Evolutionary conservation across 257 asterid species (phyloP), one percentile per base, ranked within the genome.

Genomic region (Solanum clarkiae): DNA sequence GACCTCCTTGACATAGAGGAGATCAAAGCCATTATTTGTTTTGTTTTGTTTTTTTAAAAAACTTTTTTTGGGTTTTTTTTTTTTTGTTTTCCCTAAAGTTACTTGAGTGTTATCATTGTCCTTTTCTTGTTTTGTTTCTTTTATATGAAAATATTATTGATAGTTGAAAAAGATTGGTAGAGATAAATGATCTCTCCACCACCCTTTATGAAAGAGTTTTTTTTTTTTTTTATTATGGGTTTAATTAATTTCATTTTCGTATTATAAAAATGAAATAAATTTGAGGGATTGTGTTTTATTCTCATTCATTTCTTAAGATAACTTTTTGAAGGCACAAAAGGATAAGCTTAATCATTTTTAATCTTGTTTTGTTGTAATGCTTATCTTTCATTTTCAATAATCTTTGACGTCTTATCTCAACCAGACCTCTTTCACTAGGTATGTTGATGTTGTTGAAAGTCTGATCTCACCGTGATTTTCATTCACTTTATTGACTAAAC

Each of bases 1-100:
- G 83, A 79, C 65, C 83, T 79, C 83, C 83, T 79, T 53, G 83
- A 53, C 14, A 79, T 29, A 1, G 83, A 53, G 83, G 83, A 79
- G 83, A 79, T 29, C 83, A 53, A 53, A 51, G 83, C 83, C 65
- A 79, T 79, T 11, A 70, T 77, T 77, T 24, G 49, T 26, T 77
- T 51, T 51, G 36, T 32, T 32, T 32, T 32, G 36, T 1, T 49
- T 24, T 77, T 24, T 8, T 0, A 0, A 0, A 0, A 12, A n/a
- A 7, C 1, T 7, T 47, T 49, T 14, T 36, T 32, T 32, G 36
- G 2, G 36, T 7, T 75, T 51, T 26, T 7, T 13, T 13, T 5
- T 42, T 4, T 4, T 15, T 16, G 4, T 26, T 26, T 22, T 4
- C 8, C 42, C 22, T 49, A 53, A 53, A 29, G 29, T 26, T 53